Evolutionary conservation across 306 rosid genomes (phyloP).

Genomic region (Vigna hirtella): DNA sequence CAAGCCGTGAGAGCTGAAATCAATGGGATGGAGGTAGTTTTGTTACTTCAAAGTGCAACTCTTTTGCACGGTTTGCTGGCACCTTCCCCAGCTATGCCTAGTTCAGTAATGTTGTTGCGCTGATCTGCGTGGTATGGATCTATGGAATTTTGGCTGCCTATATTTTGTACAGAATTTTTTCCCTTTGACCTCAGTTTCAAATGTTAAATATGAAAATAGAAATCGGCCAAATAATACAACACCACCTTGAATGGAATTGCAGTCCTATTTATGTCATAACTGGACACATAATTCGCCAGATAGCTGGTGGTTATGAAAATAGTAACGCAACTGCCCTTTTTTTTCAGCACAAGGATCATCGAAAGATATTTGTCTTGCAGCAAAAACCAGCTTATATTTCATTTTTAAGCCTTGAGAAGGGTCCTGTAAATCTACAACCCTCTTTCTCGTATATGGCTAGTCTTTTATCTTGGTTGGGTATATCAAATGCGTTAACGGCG

Average conservation of each 20-base stretch:
- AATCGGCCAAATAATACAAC: slow-evolving; percentile 64
- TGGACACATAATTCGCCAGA: neutral
- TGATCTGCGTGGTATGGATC: slow-evolving; percentile 37
- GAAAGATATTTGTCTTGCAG: neutral
- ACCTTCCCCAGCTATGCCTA: slow-evolving; percentile 44
- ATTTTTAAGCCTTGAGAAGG: too few relatives aligned
- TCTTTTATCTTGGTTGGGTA: neutral
- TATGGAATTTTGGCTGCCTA: slow-evolving; percentile 64
- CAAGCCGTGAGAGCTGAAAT: slow-evolving; percentile 43
- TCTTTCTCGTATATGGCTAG: neutral
- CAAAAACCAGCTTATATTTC: neutral
- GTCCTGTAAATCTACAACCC: too few relatives aligned
- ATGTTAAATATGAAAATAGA: slow-evolving; percentile 55
- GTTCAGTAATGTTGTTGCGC: neutral
- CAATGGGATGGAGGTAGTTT: slow-evolving; percentile 36
- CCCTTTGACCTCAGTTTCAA: slow-evolving; percentile 48
- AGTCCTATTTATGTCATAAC: neutral
- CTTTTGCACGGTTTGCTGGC: slow-evolving; percentile 34
- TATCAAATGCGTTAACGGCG: too few relatives aligned
- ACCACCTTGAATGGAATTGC: slow-evolving; percentile 41
- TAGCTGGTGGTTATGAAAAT: neutral
- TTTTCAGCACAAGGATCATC: neutral
- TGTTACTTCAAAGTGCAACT: slow-evolving; percentile 40
- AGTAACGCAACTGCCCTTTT: neutral
- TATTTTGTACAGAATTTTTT: slow-evolving; percentile 64